A percentile compares a stretch with the other conserved stretches of the same genome.
Conservation (phyloP, 129 eudicot species). For the Deinandra increscens region DNA sequence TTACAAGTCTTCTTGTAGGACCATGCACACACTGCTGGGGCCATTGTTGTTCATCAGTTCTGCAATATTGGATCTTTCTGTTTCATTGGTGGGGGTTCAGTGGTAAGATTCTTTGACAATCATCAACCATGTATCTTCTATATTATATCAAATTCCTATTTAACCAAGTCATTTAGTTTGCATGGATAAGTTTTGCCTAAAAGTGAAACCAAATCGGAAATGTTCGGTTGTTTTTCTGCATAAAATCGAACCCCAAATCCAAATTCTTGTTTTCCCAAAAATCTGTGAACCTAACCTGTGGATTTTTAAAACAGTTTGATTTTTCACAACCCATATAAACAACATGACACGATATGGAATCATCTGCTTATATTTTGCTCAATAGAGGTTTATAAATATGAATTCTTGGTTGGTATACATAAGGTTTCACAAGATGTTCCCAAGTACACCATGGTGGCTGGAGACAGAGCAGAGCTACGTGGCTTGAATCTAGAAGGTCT, state of each 20-base stretch:
- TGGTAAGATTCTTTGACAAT: slow-evolving; percentile 56
- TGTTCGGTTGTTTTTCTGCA: background rate
- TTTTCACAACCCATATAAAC: background rate
- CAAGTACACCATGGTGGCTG: slow-evolving; percentile 82
- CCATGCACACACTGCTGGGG: slow-evolving; percentile 91
- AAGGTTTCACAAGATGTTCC: slow-evolving; percentile 99
- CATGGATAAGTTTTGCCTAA: background rate
- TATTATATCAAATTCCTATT: background rate
- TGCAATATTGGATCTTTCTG: slow-evolving; percentile 83
- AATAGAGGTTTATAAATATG: background rate
- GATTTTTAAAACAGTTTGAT: background rate
- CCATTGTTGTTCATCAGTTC: slow-evolving; percentile 83
- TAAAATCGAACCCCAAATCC: background rate
- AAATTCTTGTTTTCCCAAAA: background rate
- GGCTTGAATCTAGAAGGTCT: slow-evolving; percentile 95
- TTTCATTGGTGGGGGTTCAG: slow-evolving; percentile 96
- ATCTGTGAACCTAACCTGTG: background rate
- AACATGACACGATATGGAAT: background rate
- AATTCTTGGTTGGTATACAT: slow-evolving; percentile 7
- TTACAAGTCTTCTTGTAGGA: slow-evolving; percentile 51
- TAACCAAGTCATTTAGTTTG: background rate
- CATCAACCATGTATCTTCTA: background rate
- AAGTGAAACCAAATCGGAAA: background rate
- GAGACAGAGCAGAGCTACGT: slow-evolving; percentile 95
- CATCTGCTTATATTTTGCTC: background rate